phyloP scores from a whole-genome alignment of 2,329 filamentous ascomycete species.

The Cryphonectria japonica region DNA sequence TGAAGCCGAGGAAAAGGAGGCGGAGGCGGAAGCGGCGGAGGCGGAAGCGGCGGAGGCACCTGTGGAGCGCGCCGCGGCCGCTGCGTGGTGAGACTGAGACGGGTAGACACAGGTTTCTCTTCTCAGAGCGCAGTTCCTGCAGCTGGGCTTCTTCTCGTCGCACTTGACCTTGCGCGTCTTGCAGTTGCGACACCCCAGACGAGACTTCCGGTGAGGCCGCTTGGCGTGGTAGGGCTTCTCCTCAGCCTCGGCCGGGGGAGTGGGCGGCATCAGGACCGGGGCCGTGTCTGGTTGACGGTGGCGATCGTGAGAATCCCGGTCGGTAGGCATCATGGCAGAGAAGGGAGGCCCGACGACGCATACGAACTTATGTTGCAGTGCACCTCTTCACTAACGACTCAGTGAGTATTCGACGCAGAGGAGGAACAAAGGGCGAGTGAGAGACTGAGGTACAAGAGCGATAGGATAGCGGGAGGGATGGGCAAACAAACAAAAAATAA shows the following conservation, averaged over 20 bases:
- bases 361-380: slow-evolving; percentile 14
- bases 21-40: not conserved
- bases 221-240: slow-evolving; percentile 49
- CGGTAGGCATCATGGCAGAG: slow-evolving; percentile 21
- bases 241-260: slow-evolving; percentile 21
- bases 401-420: not conserved
- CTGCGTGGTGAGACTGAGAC: not conserved
- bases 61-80: slow-evolving; percentile 25
- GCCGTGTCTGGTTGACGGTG: slow-evolving; percentile 3
- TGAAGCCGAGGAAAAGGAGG: not conserved
- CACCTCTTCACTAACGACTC: not conserved
- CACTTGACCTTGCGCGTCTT: slow-evolving; percentile 61
- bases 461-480: not conserved
- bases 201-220: slow-evolving; percentile 59
- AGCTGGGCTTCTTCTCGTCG: slow-evolving; percentile 54
- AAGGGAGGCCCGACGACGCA: slow-evolving; percentile 7
- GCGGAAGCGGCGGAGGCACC: slow-evolving; percentile 16
- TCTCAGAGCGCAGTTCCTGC: slow-evolving; percentile 53
- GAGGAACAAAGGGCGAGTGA: not conserved
- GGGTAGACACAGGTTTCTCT: slow-evolving; percentile 54
- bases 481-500: not conserved
- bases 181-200: slow-evolving; percentile 57
- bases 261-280: slow-evolving; percentile 10
- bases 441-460: not conserved
- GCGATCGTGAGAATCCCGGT: slow-evolving; percentile 11